phyloP scores from a whole-genome alignment of 176 grass and related monocot genomes.

The Triticum monococcum region DNA sequence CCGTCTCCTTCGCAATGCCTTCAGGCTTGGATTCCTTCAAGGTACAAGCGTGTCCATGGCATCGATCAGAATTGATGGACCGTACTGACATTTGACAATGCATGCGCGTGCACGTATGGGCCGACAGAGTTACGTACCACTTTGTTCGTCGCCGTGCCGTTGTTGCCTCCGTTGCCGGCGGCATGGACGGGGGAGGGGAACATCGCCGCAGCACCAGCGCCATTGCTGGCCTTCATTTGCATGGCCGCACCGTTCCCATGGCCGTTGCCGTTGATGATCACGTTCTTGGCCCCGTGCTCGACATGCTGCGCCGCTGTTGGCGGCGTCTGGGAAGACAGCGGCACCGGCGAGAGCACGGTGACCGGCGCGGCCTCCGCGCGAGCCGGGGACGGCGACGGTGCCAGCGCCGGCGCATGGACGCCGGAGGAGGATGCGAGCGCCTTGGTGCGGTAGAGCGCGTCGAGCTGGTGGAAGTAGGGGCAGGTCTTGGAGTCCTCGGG shows the following conservation, averaged over 20 bases:
- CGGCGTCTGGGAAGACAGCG: conserved; percentile 29
- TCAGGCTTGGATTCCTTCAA: conserved; percentile 46
- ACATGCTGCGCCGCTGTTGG: conserved; percentile 15
- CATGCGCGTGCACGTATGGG: not conserved
- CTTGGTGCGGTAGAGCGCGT: conserved; percentile 86
- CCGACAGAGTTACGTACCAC: conserved; percentile 33
- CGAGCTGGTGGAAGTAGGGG: conserved; percentile 98
- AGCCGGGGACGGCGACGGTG: not conserved
- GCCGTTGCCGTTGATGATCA: conserved; percentile 17
- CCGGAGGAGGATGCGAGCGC: not conserved
- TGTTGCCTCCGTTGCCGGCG: not conserved
- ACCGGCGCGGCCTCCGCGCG: not conserved
- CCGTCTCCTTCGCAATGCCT: conserved; percentile 42
- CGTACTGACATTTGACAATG: not conserved
- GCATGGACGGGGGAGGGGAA: conserved; percentile 38
- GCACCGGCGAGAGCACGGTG: conserved; percentile 31
- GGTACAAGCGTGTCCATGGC: not conserved
- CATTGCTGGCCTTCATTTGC: conserved; percentile 52
- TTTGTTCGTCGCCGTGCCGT: conserved; percentile 46
- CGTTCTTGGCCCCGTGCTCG: not conserved
- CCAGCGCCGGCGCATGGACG: not conserved
- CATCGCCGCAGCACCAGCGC: conserved; percentile 11
- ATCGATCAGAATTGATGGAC: not conserved
- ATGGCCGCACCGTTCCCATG: conserved; percentile 17
- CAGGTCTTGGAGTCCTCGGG: conserved; percentile 94